Conservation (phyloP, 2,329 filamentous ascomycete genomes). For the Sclerotinia trifoliorum region DNA sequence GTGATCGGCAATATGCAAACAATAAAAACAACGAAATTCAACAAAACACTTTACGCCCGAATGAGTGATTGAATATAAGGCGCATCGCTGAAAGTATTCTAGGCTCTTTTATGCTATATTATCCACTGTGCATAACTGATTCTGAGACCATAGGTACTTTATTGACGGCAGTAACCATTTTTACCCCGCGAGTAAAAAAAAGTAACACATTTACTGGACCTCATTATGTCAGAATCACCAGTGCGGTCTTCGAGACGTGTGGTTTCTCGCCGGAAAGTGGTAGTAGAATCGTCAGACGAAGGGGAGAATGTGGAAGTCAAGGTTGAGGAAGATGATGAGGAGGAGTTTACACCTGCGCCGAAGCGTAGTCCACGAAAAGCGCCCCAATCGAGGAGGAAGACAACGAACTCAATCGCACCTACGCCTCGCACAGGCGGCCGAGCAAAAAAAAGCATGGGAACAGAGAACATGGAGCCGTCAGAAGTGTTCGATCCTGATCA, state of each 20-base stretch:
- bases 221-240: conserved; percentile 38
- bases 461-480: conserved; percentile 55
- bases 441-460: conserved; percentile 46
- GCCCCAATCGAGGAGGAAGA: conserved; percentile 51
- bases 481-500: conserved; percentile 59
- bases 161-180: conserved; percentile 2
- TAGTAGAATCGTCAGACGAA: conserved; percentile 73
- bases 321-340: conserved; percentile 57
- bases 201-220: conserved; percentile 11
- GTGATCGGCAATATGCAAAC: conserved; percentile 11
- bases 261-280: conserved; percentile 65
- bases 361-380: conserved; percentile 57
- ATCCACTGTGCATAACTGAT: neutral
- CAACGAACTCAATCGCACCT: conserved; percentile 34
- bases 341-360: conserved; percentile 71
- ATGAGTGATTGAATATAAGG: conserved; percentile 11
- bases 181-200: conserved; percentile 24
- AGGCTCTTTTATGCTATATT: neutral
- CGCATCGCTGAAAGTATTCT: neutral
- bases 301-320: conserved; percentile 67
- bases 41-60: conserved; percentile 7
- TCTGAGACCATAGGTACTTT: neutral
- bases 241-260: conserved; percentile 59
- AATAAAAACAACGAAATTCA: conserved; percentile 15
- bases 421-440: conserved; percentile 41